Percentiles rank a stretch among this genome's conserved stretches.
Evolutionary conservation across 768 basidiomycete species (phyloP).

Genomic region (Boletus reticuloceps): DNA sequence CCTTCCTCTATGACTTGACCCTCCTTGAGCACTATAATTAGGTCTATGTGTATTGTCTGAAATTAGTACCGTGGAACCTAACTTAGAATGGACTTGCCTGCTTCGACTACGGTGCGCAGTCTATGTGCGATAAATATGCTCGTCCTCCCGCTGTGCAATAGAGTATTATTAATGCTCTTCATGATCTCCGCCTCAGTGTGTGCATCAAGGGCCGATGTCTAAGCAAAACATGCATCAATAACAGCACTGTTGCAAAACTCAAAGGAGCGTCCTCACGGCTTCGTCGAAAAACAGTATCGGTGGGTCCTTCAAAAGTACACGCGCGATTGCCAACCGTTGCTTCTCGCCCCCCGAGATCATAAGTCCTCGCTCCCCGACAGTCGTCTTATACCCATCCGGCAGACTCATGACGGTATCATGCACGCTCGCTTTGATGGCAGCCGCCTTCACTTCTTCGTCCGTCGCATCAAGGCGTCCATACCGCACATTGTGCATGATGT

Average conservation of each 20-base stretch:
- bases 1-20: conserved; percentile 91
- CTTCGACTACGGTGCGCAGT: conserved; percentile 84
- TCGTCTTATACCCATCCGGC: conserved; percentile 85
- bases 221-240: not conserved
- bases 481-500: conserved; percentile 92
- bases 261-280: conserved; percentile 59
- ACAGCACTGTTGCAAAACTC: not conserved
- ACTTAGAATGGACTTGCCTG: conserved; percentile 50
- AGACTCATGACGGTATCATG: conserved; percentile 75
- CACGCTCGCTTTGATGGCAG: conserved; percentile 83
- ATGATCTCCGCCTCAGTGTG: conserved; percentile 94
- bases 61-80: not conserved
- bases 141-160: conserved; percentile 78
- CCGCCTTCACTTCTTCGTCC: conserved; percentile 86
- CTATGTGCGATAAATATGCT: conserved; percentile 97
- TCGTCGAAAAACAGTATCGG: conserved; percentile 98
- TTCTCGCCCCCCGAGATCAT: conserved; percentile 99
- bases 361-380: conserved; percentile 92
- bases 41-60: conserved; percentile 44
- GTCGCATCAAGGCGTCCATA: conserved; percentile 87
- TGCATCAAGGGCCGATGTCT: conserved; percentile 96
- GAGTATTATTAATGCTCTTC: conserved; percentile 82
- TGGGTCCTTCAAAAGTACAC: conserved; percentile 91
- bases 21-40: conserved; percentile 93
- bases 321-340: conserved; percentile 91